Evolutionary conservation across 371 early-diverging fungal species (phyloP).

Genomic region (Saksenaea oblongispora): DNA sequence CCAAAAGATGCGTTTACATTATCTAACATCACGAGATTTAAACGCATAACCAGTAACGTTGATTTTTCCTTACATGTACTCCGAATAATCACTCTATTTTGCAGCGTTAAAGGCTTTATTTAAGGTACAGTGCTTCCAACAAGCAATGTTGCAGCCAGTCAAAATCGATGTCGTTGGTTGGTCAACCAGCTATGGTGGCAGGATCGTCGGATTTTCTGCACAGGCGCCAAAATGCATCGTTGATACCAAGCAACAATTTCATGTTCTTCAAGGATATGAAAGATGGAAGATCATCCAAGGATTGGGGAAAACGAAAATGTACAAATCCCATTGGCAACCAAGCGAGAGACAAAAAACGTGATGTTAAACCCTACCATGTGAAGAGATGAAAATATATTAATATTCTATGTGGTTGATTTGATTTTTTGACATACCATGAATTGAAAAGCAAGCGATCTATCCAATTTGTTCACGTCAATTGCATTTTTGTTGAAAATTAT

Average conservation of each 20-base stretch:
- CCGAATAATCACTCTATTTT: no score
- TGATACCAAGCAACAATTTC: slow-evolving; percentile 8
- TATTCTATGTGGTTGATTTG: neutral
- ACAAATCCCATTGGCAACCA: slow-evolving; percentile 8
- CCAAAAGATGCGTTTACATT: no score
- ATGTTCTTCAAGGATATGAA: slow-evolving; percentile 11
- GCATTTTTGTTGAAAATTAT: slow-evolving; percentile 32
- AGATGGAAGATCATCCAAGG: slow-evolving; percentile 12
- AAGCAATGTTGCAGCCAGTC: no score
- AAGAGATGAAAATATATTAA: neutral
- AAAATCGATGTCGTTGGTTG: no score
- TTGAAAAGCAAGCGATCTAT: slow-evolving; percentile 25
- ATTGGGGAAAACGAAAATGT: slow-evolving; percentile 11
- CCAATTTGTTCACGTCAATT: slow-evolving; percentile 28
- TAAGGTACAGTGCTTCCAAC: no score
- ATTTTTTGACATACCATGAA: slow-evolving; percentile 17
- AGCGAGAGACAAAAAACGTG: slow-evolving; percentile 9
- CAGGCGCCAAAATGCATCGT: slow-evolving; percentile 15
- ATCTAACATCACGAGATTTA: no score
- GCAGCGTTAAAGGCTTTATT: no score
- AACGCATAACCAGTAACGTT: no score
- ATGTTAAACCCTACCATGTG: slow-evolving; percentile 10
- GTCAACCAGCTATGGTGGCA: no score
- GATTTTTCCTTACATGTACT: no score
- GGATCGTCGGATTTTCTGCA: slow-evolving; percentile 10